These are phyloP conservation scores for Penicillium taxi DNA, from an alignment of 495 filamentous ascomycete species.

Conservation along the genomic window DNA sequence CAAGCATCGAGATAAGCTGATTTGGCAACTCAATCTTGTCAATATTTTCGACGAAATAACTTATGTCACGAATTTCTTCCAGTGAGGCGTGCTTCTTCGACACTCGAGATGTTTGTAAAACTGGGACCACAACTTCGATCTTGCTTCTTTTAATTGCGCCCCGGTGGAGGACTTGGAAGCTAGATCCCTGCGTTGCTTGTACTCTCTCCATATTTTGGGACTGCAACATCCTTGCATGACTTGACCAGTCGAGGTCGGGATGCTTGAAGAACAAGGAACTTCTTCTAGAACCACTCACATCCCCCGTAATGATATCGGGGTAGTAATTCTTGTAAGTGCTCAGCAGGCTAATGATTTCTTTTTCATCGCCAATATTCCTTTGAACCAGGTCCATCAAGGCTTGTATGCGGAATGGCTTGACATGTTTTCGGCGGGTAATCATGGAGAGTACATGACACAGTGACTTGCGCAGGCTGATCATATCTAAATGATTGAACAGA, in stretches of 20 bases:
- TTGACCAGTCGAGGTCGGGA: conserved; percentile 71
- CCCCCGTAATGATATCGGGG: conserved; percentile 77
- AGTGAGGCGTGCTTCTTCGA: conserved; percentile 44
- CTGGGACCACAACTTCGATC: conserved; percentile 51
- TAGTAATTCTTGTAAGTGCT: conserved; percentile 83
- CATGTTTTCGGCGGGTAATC: conserved; percentile 79
- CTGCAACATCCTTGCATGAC: conserved; percentile 58
- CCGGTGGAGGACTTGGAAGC: conserved; percentile 40
- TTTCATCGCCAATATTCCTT: conserved; percentile 51
- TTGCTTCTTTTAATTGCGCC: conserved; percentile 36
- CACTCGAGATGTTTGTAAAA: conserved; percentile 66
- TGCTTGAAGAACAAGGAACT: conserved; percentile 49
- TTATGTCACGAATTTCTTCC: conserved; percentile 68
- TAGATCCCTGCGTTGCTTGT: conserved; percentile 21
- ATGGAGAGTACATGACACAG: conserved; percentile 78
- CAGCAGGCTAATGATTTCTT: conserved; percentile 67
- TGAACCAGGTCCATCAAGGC: conserved; percentile 54
- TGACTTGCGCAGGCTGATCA: conserved; percentile 47
- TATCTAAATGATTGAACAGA: conserved; percentile 78
- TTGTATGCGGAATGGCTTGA: conserved; percentile 78
- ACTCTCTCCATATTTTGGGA: conserved; percentile 40
- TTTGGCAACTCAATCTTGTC: conserved; percentile 76
- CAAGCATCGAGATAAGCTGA: conserved; percentile 68
- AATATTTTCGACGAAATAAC: conserved; percentile 64
- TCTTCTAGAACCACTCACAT: conserved; percentile 36